These are phyloP conservation scores for Talaromyces liani DNA, from an alignment of 495 filamentous ascomycete species.

Conservation along the genomic window DNA sequence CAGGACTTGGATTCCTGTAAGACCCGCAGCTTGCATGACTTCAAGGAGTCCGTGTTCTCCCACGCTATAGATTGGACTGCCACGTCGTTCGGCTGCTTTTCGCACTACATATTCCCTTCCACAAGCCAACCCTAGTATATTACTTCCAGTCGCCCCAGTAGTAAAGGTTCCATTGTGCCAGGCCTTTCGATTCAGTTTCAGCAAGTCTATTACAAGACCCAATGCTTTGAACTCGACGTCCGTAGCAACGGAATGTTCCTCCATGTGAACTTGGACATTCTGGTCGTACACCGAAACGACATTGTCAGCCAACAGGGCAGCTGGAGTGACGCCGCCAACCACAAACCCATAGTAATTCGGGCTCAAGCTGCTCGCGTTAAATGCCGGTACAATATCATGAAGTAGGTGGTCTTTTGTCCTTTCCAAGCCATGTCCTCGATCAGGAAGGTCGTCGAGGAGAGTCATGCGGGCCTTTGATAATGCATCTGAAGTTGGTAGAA, in stretches of 20 bases:
- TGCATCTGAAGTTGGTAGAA: conserved; percentile 26
- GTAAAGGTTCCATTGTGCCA: conserved; percentile 65
- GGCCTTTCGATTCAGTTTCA: conserved; percentile 46
- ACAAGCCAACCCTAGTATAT: conserved; percentile 73
- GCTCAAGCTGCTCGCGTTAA: conserved; percentile 55
- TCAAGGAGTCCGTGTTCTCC: conserved; percentile 62
- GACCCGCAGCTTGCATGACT: conserved; percentile 53
- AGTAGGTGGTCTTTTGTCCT: conserved; percentile 42
- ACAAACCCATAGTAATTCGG: conserved; percentile 83
- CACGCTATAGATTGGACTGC: conserved; percentile 40
- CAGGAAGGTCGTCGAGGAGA: conserved; percentile 31
- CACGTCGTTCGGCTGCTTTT: conserved; percentile 26
- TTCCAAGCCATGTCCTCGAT: conserved; percentile 38
- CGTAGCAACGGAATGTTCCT: conserved; percentile 63
- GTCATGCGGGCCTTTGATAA: conserved; percentile 29
- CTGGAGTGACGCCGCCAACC: conserved; percentile 71
- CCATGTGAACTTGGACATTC: conserved; percentile 79
- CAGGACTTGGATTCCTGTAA: conserved; percentile 65
- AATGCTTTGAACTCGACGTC: conserved; percentile 68
- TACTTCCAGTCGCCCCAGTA: conserved; percentile 82
- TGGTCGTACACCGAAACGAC: conserved; percentile 73
- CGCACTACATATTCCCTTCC: conserved; percentile 61
- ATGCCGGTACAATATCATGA: conserved; percentile 55
- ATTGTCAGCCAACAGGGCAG: conserved; percentile 79
- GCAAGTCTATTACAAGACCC: conserved; percentile 57